Percentiles rank a stretch among this genome's conserved stretches.
Conservation (phyloP, 139 green algal species). For the Chlorella sp. region DNA sequence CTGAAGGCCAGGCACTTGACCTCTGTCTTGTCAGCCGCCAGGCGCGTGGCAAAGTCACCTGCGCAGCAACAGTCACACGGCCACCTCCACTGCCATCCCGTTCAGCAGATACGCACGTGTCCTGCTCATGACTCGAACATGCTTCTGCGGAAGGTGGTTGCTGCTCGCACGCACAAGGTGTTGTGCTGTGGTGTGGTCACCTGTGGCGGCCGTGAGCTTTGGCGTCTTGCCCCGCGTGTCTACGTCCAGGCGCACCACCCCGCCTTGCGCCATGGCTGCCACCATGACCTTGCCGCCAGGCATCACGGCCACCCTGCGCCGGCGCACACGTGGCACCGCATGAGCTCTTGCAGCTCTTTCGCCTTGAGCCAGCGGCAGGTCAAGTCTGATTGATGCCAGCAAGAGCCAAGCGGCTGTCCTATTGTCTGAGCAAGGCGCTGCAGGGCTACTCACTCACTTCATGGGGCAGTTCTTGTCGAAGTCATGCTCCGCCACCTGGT, state of each 20-base stretch:
- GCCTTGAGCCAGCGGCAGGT: no score
- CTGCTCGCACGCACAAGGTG: no score
- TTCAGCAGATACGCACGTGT: no score
- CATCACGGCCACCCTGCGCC: conserved; percentile 9
- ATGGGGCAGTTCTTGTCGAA: conserved; percentile 32
- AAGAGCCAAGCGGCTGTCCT: no score
- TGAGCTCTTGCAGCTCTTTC: no score
- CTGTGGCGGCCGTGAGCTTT: conserved; percentile 19
- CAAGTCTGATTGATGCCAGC: no score
- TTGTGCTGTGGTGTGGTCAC: no score
- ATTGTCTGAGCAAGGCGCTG: neutral
- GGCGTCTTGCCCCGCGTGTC: conserved; percentile 10
- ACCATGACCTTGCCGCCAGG: conserved; percentile 21
- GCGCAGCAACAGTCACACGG: no score
- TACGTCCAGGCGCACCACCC: conserved; percentile 26
- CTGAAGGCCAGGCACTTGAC: conserved; percentile 29
- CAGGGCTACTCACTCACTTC: conserved; percentile 11
- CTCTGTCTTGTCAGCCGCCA: conserved; percentile 12
- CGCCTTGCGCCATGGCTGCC: conserved; percentile 21
- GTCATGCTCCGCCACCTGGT: conserved; percentile 21
- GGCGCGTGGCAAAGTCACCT: conserved; percentile 14
- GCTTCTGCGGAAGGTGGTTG: no score
- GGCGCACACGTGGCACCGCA: no score
- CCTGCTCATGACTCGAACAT: no score
- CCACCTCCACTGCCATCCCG: no score